phyloP scores from a whole-genome alignment of 164 flowering plant species.

The Saururus chinensis region DNA sequence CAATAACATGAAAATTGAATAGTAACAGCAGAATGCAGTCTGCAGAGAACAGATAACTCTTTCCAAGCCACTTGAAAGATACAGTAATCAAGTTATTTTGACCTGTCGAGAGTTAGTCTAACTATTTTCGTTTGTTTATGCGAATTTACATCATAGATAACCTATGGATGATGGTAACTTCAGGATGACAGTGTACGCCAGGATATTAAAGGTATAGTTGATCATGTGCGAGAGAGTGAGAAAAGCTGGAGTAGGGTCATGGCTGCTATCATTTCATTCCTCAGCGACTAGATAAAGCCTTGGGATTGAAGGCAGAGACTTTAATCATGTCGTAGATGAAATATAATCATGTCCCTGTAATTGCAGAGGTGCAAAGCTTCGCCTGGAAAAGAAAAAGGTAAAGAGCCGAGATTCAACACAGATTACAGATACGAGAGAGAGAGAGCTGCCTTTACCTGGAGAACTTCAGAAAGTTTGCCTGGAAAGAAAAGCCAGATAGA shows the following conservation, averaged over 20 bases:
- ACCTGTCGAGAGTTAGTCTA: not conserved
- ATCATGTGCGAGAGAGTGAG: slow-evolving; percentile 9
- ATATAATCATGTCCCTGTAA: slow-evolving; percentile 50
- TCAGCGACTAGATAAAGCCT: slow-evolving; percentile 42
- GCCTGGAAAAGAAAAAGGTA: slow-evolving; percentile 5
- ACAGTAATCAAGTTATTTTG: not conserved
- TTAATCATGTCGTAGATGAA: slow-evolving; percentile 37
- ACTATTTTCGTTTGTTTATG: no score
- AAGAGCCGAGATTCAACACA: slow-evolving; percentile 10
- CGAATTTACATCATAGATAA: not conserved
- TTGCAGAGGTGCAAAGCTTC: slow-evolving; percentile 30
- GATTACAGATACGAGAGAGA: slow-evolving; percentile 1
- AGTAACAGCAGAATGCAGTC: not conserved
- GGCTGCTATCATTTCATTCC: slow-evolving; percentile 35
- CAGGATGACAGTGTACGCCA: not conserved
- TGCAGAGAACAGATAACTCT: not conserved
- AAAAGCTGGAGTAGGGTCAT: slow-evolving; percentile 9
- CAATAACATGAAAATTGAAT: no score
- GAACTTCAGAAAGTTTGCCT: slow-evolving; percentile 19
- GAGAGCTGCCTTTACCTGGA: slow-evolving; percentile 9
- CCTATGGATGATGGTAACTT: not conserved
- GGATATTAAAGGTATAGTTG: slow-evolving; percentile 1
- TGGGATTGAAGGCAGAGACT: slow-evolving; percentile 65
- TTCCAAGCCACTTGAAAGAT: not conserved
- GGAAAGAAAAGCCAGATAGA: slow-evolving; percentile 11